Evolutionary conservation across 2,329 filamentous ascomycete genomes (phyloP).

Genomic region (Raffaelea ambrosiae): DNA sequence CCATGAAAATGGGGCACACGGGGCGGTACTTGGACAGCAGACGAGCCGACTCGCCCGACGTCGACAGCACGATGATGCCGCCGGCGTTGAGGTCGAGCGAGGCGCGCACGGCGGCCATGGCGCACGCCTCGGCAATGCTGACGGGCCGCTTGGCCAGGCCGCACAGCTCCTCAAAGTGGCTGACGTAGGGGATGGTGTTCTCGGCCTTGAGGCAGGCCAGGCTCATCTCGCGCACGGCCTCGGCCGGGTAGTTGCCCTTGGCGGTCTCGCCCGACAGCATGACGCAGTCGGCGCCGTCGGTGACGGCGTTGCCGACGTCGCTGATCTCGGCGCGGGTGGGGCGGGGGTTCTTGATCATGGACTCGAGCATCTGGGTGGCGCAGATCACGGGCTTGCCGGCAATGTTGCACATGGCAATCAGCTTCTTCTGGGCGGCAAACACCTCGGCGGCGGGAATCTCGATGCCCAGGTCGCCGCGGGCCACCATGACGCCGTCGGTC

Average conservation of each 20-base stretch:
- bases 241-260: slow-evolving; percentile 89
- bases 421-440: slow-evolving; percentile 99
- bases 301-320: slow-evolving; percentile 95
- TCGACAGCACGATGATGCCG: slow-evolving; percentile 92
- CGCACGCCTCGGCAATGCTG: slow-evolving; percentile 83
- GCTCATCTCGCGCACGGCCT: slow-evolving; percentile 96
- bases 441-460: slow-evolving; percentile 98
- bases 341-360: slow-evolving; percentile 99
- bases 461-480: slow-evolving; percentile 95
- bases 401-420: slow-evolving; percentile 99
- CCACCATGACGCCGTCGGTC: slow-evolving; percentile 99
- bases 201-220: slow-evolving; percentile 94
- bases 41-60: slow-evolving; percentile 88
- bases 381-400: slow-evolving; percentile 98
- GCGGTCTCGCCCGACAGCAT: slow-evolving; percentile 99
- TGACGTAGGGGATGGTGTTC: slow-evolving; percentile 94
- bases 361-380: slow-evolving; percentile 99
- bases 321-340: slow-evolving; percentile 97
- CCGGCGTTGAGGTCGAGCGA: slow-evolving; percentile 94
- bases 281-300: slow-evolving; percentile 96
- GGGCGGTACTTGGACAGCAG: slow-evolving; percentile 97
- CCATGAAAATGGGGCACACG: slow-evolving; percentile 99
- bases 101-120: slow-evolving; percentile 93
- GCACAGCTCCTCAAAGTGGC: slow-evolving; percentile 91
- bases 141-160: slow-evolving; percentile 75